These are phyloP conservation scores for Penicillium olsonii DNA, from an alignment of 2,329 filamentous ascomycete genomes.

Conservation along the genomic window DNA sequence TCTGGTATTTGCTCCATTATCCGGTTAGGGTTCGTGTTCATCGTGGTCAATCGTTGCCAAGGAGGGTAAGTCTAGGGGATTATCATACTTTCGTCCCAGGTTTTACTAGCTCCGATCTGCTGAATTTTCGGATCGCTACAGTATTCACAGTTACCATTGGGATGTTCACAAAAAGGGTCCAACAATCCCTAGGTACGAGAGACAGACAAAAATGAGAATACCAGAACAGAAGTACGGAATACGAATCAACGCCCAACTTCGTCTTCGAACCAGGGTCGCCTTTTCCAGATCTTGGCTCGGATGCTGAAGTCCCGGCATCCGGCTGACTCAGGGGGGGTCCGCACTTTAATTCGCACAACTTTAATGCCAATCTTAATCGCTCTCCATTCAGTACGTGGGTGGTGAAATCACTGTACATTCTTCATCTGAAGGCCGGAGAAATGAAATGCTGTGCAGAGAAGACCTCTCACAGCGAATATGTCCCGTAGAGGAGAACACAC, in stretches of 20 bases:
- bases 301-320: slow-evolving; percentile 3
- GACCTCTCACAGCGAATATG: no score
- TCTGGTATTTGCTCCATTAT: not conserved
- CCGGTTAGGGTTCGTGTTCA: not conserved
- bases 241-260: no score
- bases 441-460: no score
- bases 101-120: not conserved
- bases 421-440: no score
- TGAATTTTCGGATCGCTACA: not conserved
- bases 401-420: no score
- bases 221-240: no score
- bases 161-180: not conserved
- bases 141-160: no score
- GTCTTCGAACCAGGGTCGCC: no score
- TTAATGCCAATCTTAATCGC: not conserved
- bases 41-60: not conserved
- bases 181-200: not conserved
- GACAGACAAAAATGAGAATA: no score
- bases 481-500: no score
- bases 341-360: not conserved
- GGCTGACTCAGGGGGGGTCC: slow-evolving; percentile 11
- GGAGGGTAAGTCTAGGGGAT: not conserved
- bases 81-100: not conserved
- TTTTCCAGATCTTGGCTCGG: slow-evolving; percentile 3
- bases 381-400: not conserved